Evolutionary conservation across 2,329 filamentous ascomycete species (phyloP).

Genomic region (Paraconiothyrium sp.): DNA sequence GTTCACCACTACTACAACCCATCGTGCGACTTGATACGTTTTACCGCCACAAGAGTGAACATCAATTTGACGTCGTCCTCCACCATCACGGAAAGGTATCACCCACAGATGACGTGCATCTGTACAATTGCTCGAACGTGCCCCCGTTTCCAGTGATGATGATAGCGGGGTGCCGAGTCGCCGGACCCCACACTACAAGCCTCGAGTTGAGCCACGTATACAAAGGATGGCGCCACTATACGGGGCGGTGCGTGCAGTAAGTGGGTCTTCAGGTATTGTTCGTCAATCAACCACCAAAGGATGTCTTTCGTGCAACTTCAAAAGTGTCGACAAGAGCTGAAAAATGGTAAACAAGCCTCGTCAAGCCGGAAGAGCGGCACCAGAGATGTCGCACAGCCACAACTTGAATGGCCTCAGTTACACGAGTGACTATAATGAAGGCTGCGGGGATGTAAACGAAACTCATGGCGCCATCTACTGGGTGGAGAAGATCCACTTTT

Average conservation of each 20-base stretch:
- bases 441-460: not conserved
- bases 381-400: not conserved
- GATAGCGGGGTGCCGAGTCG: slow-evolving; percentile 7
- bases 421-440: not conserved
- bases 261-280: not conserved
- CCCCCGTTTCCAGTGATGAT: not conserved
- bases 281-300: not conserved
- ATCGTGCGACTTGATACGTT: not conserved
- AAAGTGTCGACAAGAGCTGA: slow-evolving; percentile 8
- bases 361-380: slow-evolving; percentile 8
- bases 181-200: slow-evolving; percentile 2
- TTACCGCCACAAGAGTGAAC: not conserved
- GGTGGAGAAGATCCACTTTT: slow-evolving; percentile 3
- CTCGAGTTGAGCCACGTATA: slow-evolving; percentile 15
- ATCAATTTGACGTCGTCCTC: not conserved
- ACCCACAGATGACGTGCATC: slow-evolving; percentile 8
- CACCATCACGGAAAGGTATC: not conserved
- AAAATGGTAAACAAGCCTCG: not conserved
- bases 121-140: not conserved
- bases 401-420: not conserved
- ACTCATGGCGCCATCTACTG: not conserved
- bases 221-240: slow-evolving; percentile 12
- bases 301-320: not conserved
- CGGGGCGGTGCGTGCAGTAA: slow-evolving; percentile 11
- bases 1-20: not conserved